phyloP scores from a whole-genome alignment of 495 filamentous ascomycete species.

The Penicillium tannophilum region DNA sequence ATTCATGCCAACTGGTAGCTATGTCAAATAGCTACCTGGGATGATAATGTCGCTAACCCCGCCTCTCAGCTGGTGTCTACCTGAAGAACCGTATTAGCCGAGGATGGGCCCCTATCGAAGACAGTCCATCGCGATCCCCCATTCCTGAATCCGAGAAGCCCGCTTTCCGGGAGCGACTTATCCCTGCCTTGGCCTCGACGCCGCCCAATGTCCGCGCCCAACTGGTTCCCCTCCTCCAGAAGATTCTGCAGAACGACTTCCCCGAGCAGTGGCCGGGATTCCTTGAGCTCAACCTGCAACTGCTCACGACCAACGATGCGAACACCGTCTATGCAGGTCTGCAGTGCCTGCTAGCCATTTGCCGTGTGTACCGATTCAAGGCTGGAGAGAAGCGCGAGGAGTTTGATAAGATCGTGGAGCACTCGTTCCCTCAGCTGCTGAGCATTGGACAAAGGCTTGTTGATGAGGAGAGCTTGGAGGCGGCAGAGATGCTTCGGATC shows the following conservation, averaged over 20 bases:
- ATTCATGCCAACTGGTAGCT: conserved; percentile 5
- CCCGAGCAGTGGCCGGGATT: conserved; percentile 92
- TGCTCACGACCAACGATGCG: conserved; percentile 81
- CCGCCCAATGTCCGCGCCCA: conserved; percentile 81
- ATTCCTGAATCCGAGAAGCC: conserved; percentile 89
- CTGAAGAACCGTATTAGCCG: conserved; percentile 94
- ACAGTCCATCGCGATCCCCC: conserved; percentile 58
- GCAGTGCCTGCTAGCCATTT: conserved; percentile 91
- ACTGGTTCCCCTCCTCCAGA: conserved; percentile 89
- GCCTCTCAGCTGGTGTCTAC: conserved; percentile 81
- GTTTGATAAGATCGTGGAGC: conserved; percentile 91
- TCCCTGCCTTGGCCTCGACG: conserved; percentile 83
- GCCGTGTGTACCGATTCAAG: conserved; percentile 93
- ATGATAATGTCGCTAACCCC: conserved; percentile 16
- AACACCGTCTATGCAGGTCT: conserved; percentile 87
- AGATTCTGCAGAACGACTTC: conserved; percentile 94
- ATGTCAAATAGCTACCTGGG: background rate
- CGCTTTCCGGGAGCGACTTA: conserved; percentile 80
- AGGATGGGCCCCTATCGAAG: conserved; percentile 81
- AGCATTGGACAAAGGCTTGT: conserved; percentile 84
- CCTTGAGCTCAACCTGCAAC: conserved; percentile 83
- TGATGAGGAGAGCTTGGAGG: conserved; percentile 86
- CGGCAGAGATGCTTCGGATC: conserved; percentile 93
- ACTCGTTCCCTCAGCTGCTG: conserved; percentile 88
- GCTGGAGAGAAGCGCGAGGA: conserved; percentile 76